A percentile compares a stretch with the other conserved stretches of the same genome.
phyloP scores from a whole-genome alignment of 2,329 filamentous ascomycete genomes.

The Penicillium polonicum region DNA sequence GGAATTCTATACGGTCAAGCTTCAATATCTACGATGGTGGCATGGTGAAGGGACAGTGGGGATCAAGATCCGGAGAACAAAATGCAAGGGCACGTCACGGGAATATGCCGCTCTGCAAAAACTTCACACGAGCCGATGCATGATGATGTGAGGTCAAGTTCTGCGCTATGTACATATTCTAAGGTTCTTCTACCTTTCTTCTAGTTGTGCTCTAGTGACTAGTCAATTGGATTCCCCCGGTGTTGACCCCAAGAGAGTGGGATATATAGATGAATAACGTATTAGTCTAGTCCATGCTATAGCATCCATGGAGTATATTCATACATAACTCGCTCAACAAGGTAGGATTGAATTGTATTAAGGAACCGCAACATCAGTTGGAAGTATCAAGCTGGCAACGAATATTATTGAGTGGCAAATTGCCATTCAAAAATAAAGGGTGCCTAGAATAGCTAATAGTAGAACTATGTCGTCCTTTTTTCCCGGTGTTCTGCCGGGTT shows the following conservation, averaged over 20 bases:
- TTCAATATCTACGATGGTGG: conserved; percentile 89
- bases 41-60: conserved; percentile 81
- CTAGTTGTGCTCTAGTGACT: not conserved
- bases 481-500: not conserved
- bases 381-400: not conserved
- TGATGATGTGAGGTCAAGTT: not conserved
- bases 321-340: not conserved
- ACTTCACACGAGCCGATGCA: not conserved
- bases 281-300: not conserved
- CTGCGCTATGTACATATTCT: not conserved
- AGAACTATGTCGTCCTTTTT: not conserved
- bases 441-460: no score
- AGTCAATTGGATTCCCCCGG: no score
- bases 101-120: not conserved
- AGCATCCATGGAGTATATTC: not conserved
- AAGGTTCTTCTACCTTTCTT: not conserved
- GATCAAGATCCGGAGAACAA: conserved; percentile 57
- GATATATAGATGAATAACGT: not conserved
- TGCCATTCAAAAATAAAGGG: no score
- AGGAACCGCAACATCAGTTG: not conserved
- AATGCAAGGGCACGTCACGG: not conserved
- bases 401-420: not conserved
- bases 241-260: not conserved
- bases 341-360: not conserved
- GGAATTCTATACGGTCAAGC: conserved; percentile 64